Conservation (phyloP, 345 rosid genomes). For the Euphorbia peplus region DNA sequence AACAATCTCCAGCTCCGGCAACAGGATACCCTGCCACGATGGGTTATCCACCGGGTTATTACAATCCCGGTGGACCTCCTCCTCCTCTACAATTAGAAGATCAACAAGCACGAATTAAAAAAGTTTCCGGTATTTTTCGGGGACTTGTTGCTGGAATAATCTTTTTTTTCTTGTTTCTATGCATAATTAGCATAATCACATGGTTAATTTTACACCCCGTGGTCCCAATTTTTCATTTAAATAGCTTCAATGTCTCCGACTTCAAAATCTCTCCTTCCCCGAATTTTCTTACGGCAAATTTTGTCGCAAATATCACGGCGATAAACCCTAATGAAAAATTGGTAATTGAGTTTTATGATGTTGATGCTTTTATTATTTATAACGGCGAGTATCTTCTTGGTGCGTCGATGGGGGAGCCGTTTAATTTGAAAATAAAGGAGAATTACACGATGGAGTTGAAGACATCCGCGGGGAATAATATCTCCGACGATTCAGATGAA, state of each 20-base stretch:
- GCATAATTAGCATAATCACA: slow-evolving; percentile 34
- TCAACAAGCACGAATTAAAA: not conserved
- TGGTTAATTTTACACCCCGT: slow-evolving; percentile 72
- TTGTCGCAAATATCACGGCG: slow-evolving; percentile 47
- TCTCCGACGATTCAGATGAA: not conserved
- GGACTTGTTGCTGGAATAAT: slow-evolving; percentile 39
- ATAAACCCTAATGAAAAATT: slow-evolving; percentile 65
- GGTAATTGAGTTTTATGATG: slow-evolving; percentile 46
- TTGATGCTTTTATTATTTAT: slow-evolving; percentile 48
- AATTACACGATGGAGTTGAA: not conserved
- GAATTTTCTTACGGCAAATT: slow-evolving; percentile 32
- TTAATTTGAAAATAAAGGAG: slow-evolving; percentile 16
- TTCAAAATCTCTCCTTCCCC: slow-evolving; percentile 40
- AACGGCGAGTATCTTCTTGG: slow-evolving; percentile 30
- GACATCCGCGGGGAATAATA: not conserved
- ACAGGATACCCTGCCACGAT: too few relatives aligned
- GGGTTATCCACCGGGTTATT: too few relatives aligned
- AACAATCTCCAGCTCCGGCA: too few relatives aligned
- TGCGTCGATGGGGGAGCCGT: slow-evolving; percentile 11
- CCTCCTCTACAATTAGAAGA: too few relatives aligned
- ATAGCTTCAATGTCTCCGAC: slow-evolving; percentile 42
- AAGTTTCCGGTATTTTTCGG: slow-evolving; percentile 26
- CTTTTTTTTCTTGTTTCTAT: slow-evolving; percentile 30
- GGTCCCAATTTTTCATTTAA: slow-evolving; percentile 40
- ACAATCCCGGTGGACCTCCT: too few relatives aligned